phyloP scores from a whole-genome alignment of 208 protist species.

The Acanthamoeba castellanii region DNA sequence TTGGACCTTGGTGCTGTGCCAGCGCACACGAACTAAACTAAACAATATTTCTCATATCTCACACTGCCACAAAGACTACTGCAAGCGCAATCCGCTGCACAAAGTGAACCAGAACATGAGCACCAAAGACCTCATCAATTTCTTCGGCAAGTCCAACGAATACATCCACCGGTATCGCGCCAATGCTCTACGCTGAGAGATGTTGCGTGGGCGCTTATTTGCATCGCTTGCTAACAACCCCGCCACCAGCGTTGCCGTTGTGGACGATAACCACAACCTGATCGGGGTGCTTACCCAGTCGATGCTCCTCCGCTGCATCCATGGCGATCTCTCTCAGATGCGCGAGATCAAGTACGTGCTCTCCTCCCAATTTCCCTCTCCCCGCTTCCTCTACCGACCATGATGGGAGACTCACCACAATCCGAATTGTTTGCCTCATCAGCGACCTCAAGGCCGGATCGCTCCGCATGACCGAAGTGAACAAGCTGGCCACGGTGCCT shows the following conservation, averaged over 20 bases:
- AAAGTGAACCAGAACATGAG: conserved; percentile 32
- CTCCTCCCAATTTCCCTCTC: not conserved
- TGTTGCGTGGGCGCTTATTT: not conserved
- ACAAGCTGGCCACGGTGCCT: conserved; percentile 23
- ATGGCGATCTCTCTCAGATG: not conserved
- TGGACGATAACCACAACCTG: conserved; percentile 43
- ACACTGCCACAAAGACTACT: not conserved
- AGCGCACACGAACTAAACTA: not conserved
- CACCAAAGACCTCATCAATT: conserved; percentile 6
- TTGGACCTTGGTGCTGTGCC: not conserved
- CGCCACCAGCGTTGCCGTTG: not conserved
- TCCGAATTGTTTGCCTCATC: not conserved
- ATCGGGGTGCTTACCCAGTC: conserved; percentile 46
- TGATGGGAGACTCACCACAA: not conserved
- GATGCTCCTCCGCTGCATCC: not conserved
- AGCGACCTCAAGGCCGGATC: not conserved
- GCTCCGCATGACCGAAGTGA: not conserved
- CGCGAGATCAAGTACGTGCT: not conserved
- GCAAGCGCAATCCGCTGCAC: conserved; percentile 44
- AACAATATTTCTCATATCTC: not conserved
- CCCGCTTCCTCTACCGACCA: not conserved
- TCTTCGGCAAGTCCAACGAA: conserved; percentile 36
- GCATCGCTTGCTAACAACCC: not conserved
- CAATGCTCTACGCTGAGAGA: not conserved
- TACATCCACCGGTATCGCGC: not conserved